phyloP scores from a whole-genome alignment of 495 filamentous ascomycete genomes.

The Bryoglossum gracile region DNA sequence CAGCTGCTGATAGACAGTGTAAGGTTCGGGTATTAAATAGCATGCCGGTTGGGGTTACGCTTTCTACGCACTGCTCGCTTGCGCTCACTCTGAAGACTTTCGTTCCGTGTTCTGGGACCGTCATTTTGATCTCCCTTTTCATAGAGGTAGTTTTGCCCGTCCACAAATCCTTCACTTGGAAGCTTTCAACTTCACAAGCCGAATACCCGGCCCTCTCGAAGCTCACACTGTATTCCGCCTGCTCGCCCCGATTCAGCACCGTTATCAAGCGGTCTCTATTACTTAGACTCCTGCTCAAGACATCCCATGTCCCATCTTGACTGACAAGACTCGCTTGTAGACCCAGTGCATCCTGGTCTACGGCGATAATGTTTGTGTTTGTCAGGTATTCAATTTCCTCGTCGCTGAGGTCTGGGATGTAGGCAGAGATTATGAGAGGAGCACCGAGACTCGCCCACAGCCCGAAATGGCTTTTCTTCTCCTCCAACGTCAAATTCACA shows the following conservation, averaged over 20 bases:
- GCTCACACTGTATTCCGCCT: neutral
- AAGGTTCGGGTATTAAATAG: neutral
- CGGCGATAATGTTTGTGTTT: conserved; percentile 38
- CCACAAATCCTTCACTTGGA: neutral
- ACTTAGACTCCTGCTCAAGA: neutral
- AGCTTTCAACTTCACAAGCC: neutral
- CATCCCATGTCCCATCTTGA: conserved; percentile 2
- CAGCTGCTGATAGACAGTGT: neutral
- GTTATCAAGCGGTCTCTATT: neutral
- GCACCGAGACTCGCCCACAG: neutral
- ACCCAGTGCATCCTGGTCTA: conserved; percentile 42
- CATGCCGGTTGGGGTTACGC: neutral
- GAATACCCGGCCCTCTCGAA: neutral
- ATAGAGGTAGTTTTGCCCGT: neutral
- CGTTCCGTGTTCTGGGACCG: neutral
- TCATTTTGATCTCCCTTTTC: too few relatives aligned
- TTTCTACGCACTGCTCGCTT: neutral
- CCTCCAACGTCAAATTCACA: neutral
- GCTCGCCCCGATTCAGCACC: neutral
- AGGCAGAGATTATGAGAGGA: neutral
- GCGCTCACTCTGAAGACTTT: neutral
- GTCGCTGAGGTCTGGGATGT: neutral
- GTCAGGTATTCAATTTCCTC: conserved; percentile 18
- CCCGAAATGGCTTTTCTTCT: neutral
- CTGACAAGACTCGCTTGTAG: conserved; percentile 29